phyloP scores from a whole-genome alignment of 768 basidiomycete genomes.

The Clitopilus passeckerianus region DNA sequence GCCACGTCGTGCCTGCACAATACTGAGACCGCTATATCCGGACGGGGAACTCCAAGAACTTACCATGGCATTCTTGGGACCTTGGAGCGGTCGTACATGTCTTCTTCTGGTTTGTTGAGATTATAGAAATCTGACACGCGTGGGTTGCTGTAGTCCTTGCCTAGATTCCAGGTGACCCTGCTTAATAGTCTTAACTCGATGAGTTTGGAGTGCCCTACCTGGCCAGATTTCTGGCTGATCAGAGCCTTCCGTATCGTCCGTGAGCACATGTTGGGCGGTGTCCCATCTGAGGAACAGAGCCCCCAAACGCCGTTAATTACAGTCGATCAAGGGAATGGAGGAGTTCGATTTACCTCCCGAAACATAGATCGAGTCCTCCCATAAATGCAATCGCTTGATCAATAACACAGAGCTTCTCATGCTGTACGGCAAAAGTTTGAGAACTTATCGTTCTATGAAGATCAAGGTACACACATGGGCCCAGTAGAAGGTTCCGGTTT shows the following conservation, averaged over 20 bases:
- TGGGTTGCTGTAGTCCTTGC: slow-evolving; percentile 94
- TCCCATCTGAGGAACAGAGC: slow-evolving; percentile 70
- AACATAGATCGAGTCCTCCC: slow-evolving; percentile 95
- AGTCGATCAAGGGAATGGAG: background rate
- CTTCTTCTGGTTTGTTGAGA: slow-evolving; percentile 86
- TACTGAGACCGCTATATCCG: background rate
- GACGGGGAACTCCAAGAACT: slow-evolving; percentile 14
- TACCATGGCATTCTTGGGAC: slow-evolving; percentile 96
- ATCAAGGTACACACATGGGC: slow-evolving; percentile 61
- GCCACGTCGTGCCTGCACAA: slow-evolving; percentile 87
- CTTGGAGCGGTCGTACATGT: slow-evolving; percentile 90
- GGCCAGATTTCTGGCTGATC: slow-evolving; percentile 81
- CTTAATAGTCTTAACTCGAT: background rate
- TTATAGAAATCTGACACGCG: slow-evolving; percentile 82
- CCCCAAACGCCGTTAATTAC: background rate
- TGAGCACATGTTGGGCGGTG: slow-evolving; percentile 86
- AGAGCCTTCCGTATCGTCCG: slow-evolving; percentile 72
- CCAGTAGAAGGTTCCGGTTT: slow-evolving; percentile 98
- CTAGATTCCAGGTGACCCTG: slow-evolving; percentile 28
- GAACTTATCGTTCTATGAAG: background rate
- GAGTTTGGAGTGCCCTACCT: slow-evolving; percentile 37
- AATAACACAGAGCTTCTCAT: slow-evolving; percentile 97
- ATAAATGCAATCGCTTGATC: slow-evolving; percentile 97
- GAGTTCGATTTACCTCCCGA: slow-evolving; percentile 54
- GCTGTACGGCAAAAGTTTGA: slow-evolving; percentile 37